Base-by-base conservation (phyloP, 139 green algal genomes). In the Dunaliella primolecta region DNA sequence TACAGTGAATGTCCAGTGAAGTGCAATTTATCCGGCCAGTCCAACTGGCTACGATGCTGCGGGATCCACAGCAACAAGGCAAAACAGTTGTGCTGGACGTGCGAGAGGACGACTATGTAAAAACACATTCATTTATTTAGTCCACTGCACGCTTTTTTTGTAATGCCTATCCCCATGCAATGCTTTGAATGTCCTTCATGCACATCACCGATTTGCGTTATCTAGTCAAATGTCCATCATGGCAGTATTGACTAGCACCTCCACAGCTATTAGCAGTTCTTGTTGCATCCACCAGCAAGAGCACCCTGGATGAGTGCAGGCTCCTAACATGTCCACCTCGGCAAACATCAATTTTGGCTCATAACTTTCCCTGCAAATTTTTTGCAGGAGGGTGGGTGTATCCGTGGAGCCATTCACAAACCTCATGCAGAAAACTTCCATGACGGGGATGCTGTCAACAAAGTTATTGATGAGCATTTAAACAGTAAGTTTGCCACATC, bases 81-180 rank as follows among this genome's bases (percentile, higher is more conserved):
- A 74, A 25, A 27, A 1, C 83, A 2, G 1, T 86, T 21, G 81
- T 88, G 21, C 20, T 88, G n/a, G 85, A 88, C 30, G 85, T 88
- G 32, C 85, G 85, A 21, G 85, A 88, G 29, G 85, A 88, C 1
- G 80, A 64, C 46, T 64, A 64, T 84, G 57, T 46, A 55, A n/a
- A 23, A 30, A 33, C 15, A 38, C 7, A 3, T 35, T 25, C 3
- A 72, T 2, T 82, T 21, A 72, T 37, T 71, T 7, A 25, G 30
- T 24, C 78, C 32, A 34, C 3, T 34, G 36, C 78, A 32, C 35
- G 20, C 34, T 25, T 34, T 82, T 25, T 36, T 25, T 82, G 3
- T 75, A 7, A 1, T n/a, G 27, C n/a, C 1, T 37, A 7, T 36
- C 7, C 70, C 3, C 34, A 3, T 83, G 38, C 84, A 88, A 55